Base-by-base conservation (phyloP, 2,329 filamentous ascomycete species). In the Phoma sp. region DNA sequence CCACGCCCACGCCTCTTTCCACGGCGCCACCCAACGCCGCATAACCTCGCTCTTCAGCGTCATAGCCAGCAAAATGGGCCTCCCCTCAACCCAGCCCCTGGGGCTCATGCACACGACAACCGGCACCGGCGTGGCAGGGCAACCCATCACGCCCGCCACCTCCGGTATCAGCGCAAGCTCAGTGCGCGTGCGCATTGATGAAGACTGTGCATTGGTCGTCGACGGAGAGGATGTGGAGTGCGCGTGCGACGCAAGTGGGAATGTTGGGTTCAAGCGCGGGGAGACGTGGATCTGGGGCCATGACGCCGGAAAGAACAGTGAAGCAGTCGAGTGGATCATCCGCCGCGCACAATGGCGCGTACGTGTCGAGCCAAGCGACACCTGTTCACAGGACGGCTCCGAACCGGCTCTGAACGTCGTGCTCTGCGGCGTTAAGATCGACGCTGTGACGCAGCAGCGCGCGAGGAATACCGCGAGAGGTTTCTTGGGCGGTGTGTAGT, bases 41-140 rank as follows among this genome's bases (percentile, higher is more conserved):
- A 81, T 97, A 17, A 83, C 86, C 0, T 88, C 87, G 50, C 79
- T 97, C 6, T 85, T 96, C 61, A 88, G 91, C 64, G 88, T 96
- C 8, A 83, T 96, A n/a, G 86, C 89, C 2, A 88, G 88, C 31
- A 96, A 94, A 73, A 84, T 95, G 63, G 89, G 88, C 59, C 74
- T 92, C 6, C 85, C 89, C 0, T 75, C 78, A 13, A 80, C 78
- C 9, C 76, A 80, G 21, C 85, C 88, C 0, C 74, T 90, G 1
- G 88, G 89, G 7, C 76, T 90, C 33, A 81, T 90, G 72, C 88
- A 90, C 84, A 78, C 84, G 43, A 80, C 84, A 3, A 70, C 70
- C 2, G 76, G 74, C n/a, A 86, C 85, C n/a, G 87, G 84, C 10
- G 12, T 31, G 12, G 3, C 82, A 84, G 6, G 80, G 80, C 85